phyloP scores from a whole-genome alignment of 2,329 filamentous ascomycete species.

The Pezicula carpinea region DNA sequence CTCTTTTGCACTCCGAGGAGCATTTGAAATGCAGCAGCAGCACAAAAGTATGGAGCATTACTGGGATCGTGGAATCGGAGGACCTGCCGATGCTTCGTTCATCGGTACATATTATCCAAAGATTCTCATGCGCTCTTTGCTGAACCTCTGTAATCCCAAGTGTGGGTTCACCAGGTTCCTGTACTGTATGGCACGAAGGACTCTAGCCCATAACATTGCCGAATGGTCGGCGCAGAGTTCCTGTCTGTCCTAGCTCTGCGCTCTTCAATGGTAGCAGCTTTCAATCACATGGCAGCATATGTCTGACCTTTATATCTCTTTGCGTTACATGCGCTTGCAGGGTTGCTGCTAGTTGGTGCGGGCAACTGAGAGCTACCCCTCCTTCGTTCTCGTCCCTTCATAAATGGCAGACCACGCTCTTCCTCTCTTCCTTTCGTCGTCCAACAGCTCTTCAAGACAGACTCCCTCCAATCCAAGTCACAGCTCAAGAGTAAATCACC shows the following conservation, averaged over 20 bases:
- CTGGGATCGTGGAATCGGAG: too few species aligned
- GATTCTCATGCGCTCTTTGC: too few species aligned
- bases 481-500: background rate
- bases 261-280: background rate
- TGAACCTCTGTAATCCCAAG: too few species aligned
- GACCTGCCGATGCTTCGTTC: too few species aligned
- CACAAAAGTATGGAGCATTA: too few species aligned
- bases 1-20: too few species aligned
- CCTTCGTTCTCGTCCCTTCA: slow-evolving; percentile 10
- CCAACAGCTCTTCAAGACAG: background rate
- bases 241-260: background rate
- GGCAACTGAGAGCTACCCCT: slow-evolving; percentile 17
- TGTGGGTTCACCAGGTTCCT: too few species aligned
- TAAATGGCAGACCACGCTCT: background rate
- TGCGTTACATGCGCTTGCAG: background rate
- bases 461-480: background rate
- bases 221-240: background rate
- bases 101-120: too few species aligned
- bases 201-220: too few species aligned
- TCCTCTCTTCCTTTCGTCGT: background rate
- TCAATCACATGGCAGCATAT: background rate
- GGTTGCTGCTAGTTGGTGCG: slow-evolving; percentile 7
- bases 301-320: background rate
- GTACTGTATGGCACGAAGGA: too few species aligned
- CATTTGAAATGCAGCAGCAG: too few species aligned